Conservation (phyloP, 1,284 basidiomycete species). For the Vanrija pseudolonga region DNA sequence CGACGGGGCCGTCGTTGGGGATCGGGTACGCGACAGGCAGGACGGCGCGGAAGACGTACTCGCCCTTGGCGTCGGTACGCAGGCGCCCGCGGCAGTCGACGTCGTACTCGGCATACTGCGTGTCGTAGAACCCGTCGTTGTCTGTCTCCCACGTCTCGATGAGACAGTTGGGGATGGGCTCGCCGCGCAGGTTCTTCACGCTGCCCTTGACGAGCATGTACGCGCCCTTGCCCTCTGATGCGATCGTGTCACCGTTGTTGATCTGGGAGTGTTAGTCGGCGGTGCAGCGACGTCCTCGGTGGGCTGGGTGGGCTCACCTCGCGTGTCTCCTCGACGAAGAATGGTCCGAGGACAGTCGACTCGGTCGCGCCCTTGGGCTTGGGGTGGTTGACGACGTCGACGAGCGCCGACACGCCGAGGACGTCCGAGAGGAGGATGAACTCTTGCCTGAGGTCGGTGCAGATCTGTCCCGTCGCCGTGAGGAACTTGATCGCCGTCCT, state of each 20-base stretch:
- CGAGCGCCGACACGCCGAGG: constrained; percentile 71
- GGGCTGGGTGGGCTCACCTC: neutral
- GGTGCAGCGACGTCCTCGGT: no score
- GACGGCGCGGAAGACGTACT: constrained; percentile 68
- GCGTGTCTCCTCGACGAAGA: constrained; percentile 71
- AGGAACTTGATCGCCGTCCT: constrained; percentile 66
- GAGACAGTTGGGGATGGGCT: constrained; percentile 61
- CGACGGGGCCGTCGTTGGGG: constrained; percentile 74
- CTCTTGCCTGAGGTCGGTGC: constrained; percentile 70
- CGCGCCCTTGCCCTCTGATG: constrained; percentile 75
- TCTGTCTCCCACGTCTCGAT: constrained; percentile 85
- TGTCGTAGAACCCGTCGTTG: constrained; percentile 59
- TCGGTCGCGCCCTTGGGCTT: constrained; percentile 61
- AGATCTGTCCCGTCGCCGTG: constrained; percentile 67
- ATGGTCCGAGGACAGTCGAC: constrained; percentile 75
- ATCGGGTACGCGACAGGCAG: constrained; percentile 77
- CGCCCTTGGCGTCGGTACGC: constrained; percentile 61
- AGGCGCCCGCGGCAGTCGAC: constrained; percentile 77
- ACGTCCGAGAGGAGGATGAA: constrained; percentile 77
- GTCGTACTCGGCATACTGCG: constrained; percentile 58
- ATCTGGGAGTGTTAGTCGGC: constrained; percentile 38
- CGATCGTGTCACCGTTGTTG: constrained; percentile 60
- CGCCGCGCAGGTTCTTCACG: constrained; percentile 62
- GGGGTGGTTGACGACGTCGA: constrained; percentile 73
- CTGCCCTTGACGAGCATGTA: constrained; percentile 75